Evolutionary conservation across 2,329 filamentous ascomycete species (phyloP).

Genomic region (Capronia coronata): DNA sequence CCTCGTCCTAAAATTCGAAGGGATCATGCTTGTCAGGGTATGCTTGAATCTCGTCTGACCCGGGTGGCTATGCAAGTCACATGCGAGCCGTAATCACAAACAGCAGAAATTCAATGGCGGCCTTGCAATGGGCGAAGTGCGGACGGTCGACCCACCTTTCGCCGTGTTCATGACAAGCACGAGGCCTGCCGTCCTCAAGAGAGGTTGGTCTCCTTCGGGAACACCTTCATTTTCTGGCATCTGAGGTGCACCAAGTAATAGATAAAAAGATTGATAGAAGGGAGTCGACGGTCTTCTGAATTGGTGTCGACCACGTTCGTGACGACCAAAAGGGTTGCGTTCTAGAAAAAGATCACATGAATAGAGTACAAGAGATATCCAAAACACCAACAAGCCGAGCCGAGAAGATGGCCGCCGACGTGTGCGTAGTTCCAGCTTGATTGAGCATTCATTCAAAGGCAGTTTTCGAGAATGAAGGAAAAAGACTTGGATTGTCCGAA

Average conservation of each 20-base stretch:
- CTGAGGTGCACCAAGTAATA: not conserved
- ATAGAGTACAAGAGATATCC: no score
- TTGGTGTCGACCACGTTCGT: no score
- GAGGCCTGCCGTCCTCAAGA: conserved; percentile 22
- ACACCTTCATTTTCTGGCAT: conserved; percentile 20
- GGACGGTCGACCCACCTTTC: conserved; percentile 22
- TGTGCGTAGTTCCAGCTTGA: no score
- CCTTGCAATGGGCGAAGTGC: not conserved
- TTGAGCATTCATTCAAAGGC: no score
- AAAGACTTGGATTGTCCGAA: not conserved
- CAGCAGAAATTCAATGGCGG: not conserved
- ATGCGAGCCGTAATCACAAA: no score
- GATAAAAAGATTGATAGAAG: conserved; percentile 2
- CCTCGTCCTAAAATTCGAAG: conserved; percentile 27
- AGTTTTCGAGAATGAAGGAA: not conserved
- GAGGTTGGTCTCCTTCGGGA: conserved; percentile 16
- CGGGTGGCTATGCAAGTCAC: not conserved
- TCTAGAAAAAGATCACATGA: no score
- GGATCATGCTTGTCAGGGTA: conserved; percentile 3
- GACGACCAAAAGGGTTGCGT: no score
- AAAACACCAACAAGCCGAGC: no score
- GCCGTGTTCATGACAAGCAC: conserved; percentile 26
- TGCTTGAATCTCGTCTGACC: not conserved
- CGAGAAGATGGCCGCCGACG: no score
- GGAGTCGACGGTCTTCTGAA: no score